Percentiles rank a stretch among this genome's conserved stretches.
phyloP scores from a whole-genome alignment of 2,329 filamentous ascomycete species.

The Helminthosporium solani region DNA sequence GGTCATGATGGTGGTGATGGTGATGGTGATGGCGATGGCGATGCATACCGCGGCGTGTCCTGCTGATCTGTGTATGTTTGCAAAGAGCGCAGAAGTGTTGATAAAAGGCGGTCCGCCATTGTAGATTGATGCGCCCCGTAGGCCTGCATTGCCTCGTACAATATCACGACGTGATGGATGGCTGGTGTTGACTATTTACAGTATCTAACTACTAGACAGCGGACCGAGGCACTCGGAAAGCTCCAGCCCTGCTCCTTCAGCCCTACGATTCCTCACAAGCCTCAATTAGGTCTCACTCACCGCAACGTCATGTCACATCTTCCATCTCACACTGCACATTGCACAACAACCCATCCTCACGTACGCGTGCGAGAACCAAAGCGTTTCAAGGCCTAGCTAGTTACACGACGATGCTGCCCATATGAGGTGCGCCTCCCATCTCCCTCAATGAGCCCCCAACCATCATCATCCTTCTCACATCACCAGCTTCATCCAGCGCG shows the following conservation, averaged over 20 bases:
- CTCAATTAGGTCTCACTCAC: neutral
- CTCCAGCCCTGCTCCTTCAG: neutral
- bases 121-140: constrained; percentile 15
- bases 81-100: constrained; percentile 64
- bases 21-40: neutral
- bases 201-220: no score
- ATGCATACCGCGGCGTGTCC: constrained; percentile 58
- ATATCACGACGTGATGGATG: constrained; percentile 7
- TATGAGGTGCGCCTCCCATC: constrained; percentile 35
- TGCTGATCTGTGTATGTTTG: constrained; percentile 59
- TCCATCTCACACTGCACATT: neutral
- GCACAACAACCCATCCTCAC: neutral
- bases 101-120: constrained; percentile 67
- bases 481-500: constrained; percentile 46
- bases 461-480: neutral
- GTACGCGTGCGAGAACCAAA: neutral
- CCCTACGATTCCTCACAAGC: neutral
- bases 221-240: constrained; percentile 28
- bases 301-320: neutral
- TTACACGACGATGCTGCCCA: constrained; percentile 20
- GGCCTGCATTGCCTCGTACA: neutral
- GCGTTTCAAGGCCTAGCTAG: neutral
- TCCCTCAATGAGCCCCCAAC: neutral
- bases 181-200: constrained; percentile 27
- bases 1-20: constrained; percentile 6